Conservation (phyloP, 805 yeast genomes). For the Starmerella khaoyaiensis region DNA sequence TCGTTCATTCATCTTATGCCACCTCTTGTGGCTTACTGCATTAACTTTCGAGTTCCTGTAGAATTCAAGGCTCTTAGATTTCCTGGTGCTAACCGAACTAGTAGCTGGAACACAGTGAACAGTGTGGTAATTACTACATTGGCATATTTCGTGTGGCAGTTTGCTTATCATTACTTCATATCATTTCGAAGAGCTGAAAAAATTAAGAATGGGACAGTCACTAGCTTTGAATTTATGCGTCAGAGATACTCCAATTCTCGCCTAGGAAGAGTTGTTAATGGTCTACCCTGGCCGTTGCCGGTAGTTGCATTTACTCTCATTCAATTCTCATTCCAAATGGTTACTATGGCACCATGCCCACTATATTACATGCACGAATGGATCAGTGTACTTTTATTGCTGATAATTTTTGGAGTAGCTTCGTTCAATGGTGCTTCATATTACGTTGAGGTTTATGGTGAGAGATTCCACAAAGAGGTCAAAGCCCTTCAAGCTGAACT, state of each 20-base stretch:
- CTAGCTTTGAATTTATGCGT: constrained; percentile 76
- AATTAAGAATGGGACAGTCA: constrained; percentile 72
- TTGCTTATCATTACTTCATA: constrained; percentile 78
- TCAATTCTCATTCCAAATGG: constrained; percentile 75
- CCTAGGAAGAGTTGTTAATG: constrained; percentile 66
- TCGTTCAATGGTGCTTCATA: constrained; percentile 91
- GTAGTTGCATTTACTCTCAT: constrained; percentile 71
- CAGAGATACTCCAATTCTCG: constrained; percentile 50
- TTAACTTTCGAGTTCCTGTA: constrained; percentile 61
- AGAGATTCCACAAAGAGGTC: constrained; percentile 77
- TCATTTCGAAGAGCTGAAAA: constrained; percentile 66
- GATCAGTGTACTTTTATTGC: constrained; percentile 55
- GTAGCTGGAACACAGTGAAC: constrained; percentile 57
- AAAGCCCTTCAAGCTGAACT: constrained; percentile 56
- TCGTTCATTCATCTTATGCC: constrained; percentile 87
- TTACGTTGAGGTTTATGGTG: constrained; percentile 84
- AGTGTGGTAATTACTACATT: constrained; percentile 70
- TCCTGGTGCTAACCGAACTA: constrained; percentile 62
- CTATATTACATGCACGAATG: constrained; percentile 64
- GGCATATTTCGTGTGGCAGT: constrained; percentile 82
- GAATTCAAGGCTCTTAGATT: constrained; percentile 44
- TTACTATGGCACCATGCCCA: constrained; percentile 81
- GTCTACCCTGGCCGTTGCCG: constrained; percentile 76
- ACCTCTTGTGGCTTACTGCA: constrained; percentile 72
- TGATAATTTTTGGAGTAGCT: constrained; percentile 64